Conservation (phyloP, 1,139 yeast species). For the Yamadazyma blattariae region DNA sequence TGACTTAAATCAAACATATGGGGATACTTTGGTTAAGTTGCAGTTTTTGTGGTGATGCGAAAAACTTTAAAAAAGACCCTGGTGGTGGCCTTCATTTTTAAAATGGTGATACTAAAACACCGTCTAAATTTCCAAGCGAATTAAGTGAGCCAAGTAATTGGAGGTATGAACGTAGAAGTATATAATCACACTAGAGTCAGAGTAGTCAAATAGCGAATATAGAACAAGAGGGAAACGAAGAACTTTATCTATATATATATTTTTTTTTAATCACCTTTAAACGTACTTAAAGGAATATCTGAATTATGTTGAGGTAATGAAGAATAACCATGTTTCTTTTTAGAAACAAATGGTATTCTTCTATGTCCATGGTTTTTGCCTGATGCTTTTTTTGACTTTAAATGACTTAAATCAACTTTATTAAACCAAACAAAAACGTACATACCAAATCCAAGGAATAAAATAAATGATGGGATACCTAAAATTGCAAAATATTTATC, state of each 20-base stretch:
- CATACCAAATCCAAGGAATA: constrained; percentile 60
- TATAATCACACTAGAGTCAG: too few species aligned
- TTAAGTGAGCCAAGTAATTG: too few species aligned
- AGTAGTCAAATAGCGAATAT: too few species aligned
- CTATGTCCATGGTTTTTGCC: constrained; percentile 36
- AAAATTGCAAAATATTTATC: constrained; percentile 66
- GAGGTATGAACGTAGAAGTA: too few species aligned
- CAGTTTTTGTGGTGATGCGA: too few species aligned
- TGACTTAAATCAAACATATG: constrained; percentile 14
- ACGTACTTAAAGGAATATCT: constrained; percentile 13
- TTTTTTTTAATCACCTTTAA: constrained; percentile 13
- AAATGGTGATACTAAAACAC: too few species aligned
- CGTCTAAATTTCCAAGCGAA: too few species aligned
- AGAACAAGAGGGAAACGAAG: too few species aligned
- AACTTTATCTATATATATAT: too few species aligned
- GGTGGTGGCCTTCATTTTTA: background rate
- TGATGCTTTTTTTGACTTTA: constrained; percentile 46
- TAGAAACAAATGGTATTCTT: constrained; percentile 28
- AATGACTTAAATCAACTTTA: constrained; percentile 48
- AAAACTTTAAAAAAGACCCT: background rate
- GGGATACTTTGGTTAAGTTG: too few species aligned
- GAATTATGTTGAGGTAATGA: constrained; percentile 29
- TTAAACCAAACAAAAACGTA: constrained; percentile 59
- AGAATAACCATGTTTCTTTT: constrained; percentile 16
- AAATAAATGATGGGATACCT: constrained; percentile 70